A percentile compares a stretch with the other conserved stretches of the same genome.
phyloP scores from a whole-genome alignment of 176 grass and related monocot species.

The Eragrostis curvula region DNA sequence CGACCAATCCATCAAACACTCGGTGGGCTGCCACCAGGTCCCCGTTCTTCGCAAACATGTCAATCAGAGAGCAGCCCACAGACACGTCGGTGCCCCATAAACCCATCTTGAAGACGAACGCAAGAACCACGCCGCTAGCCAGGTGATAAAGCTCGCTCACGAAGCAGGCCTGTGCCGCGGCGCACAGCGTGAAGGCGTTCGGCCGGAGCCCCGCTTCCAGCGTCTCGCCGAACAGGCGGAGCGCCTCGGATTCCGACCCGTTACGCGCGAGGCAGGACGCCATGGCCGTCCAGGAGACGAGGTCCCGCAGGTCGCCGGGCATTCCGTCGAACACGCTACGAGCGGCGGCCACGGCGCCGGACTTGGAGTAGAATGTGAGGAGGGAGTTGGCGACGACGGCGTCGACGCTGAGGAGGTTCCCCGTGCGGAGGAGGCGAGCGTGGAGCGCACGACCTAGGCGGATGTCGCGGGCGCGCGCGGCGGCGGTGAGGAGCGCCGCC shows the following conservation, averaged over 20 bases:
- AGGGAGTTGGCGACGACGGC: conserved; percentile 63
- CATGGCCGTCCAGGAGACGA: conserved; percentile 77
- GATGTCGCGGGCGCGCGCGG: conserved; percentile 42
- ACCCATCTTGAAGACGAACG: conserved; percentile 52
- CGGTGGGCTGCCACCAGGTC: conserved; percentile 50
- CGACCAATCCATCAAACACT: conserved; percentile 55
- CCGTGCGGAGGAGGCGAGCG: conserved; percentile 40
- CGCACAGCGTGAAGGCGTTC: conserved; percentile 58
- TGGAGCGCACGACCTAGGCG: conserved; percentile 50
- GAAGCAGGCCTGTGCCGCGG: conserved; percentile 46
- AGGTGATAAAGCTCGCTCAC: conserved; percentile 5
- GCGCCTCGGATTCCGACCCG: conserved; percentile 35
- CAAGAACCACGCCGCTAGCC: conserved; percentile 35
- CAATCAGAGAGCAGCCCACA: conserved; percentile 73
- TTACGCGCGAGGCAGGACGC: conserved; percentile 51
- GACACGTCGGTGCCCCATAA: conserved; percentile 53
- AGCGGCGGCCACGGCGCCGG: conserved; percentile 50
- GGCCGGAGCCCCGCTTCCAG: conserved; percentile 46
- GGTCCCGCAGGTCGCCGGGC: conserved; percentile 47
- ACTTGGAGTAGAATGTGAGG: conserved; percentile 69
- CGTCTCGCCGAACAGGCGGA: conserved; percentile 44
- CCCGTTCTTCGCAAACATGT: conserved; percentile 67
- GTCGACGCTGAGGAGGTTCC: conserved; percentile 31
- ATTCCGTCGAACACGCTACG: conserved; percentile 66
- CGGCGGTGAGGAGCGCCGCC: conserved; percentile 42